Evolutionary conservation across 2,329 filamentous ascomycete genomes (phyloP).

Genomic region (Fusarium protoensiforme): DNA sequence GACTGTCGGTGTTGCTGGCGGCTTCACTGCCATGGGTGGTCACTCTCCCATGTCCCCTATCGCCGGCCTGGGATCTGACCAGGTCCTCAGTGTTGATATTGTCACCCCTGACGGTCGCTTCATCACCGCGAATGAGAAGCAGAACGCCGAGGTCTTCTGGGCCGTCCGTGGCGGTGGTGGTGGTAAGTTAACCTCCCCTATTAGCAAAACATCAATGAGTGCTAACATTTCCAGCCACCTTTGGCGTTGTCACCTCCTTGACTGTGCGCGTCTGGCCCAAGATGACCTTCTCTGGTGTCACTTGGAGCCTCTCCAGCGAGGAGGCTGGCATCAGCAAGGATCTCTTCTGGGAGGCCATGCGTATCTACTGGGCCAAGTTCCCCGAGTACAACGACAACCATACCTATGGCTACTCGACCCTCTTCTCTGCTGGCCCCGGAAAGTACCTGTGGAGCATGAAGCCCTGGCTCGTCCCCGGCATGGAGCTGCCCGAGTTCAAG

Average conservation of each 20-base stretch:
- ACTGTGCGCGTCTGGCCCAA: slow-evolving; percentile 49
- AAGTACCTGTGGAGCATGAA: slow-evolving; percentile 45
- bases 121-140: slow-evolving; percentile 52
- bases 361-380: slow-evolving; percentile 47
- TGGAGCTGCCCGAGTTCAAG: slow-evolving; percentile 47
- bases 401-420: slow-evolving; percentile 44
- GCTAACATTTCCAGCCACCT: slow-evolving; percentile 51
- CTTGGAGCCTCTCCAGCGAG: slow-evolving; percentile 49
- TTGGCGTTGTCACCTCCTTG: slow-evolving; percentile 54
- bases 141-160: slow-evolving; percentile 62
- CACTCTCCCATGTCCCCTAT: slow-evolving; percentile 59
- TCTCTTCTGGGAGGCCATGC: slow-evolving; percentile 47
- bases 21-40: slow-evolving; percentile 54
- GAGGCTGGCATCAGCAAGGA: slow-evolving; percentile 44
- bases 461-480: slow-evolving; percentile 51
- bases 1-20: slow-evolving; percentile 44
- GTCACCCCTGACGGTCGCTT: slow-evolving; percentile 57
- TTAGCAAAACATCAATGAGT: neutral
- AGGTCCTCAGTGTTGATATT: slow-evolving; percentile 61
- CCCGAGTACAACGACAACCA: slow-evolving; percentile 45
- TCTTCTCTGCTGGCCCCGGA: slow-evolving; percentile 25
- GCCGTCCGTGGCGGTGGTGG: slow-evolving; percentile 59
- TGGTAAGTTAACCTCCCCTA: neutral
- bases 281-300: slow-evolving; percentile 46
- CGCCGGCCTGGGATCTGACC: slow-evolving; percentile 58